Evolutionary conservation across 1,284 basidiomycete species (phyloP), one percentile per base, ranked within the genome.

Genomic region (Ceraceosorus bombacis): DNA sequence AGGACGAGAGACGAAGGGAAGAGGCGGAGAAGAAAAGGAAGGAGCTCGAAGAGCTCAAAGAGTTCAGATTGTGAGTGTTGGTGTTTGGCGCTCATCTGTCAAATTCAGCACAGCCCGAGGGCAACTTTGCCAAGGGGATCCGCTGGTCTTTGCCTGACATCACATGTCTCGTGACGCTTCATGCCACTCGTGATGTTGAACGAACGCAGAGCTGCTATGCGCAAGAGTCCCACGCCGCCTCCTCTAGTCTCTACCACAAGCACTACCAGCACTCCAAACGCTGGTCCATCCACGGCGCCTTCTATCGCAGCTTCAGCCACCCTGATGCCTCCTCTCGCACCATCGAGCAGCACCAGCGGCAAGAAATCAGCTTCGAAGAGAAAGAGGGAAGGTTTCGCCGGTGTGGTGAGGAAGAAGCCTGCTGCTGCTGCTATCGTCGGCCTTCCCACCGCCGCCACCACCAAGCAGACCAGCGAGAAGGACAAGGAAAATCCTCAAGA

Each of bases 1-100:
- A 50, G 4, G 50, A 37, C 1, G 58, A 63, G 27, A 64, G 61
- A 43, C 53, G 54, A n/a, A 50, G 54, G 1, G 61, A 67, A 27
- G 68, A 69, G 38, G 12, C 41, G 37, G 46, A 58, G 6, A 64
- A 58, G 56, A 37, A 40, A 38, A 13, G 38, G 8, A 57, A 63
- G 49, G 71, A 73, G 43, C 39, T 76, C 41, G 55, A 71, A 40
- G 41, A 13, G 43, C 43, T 46, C 10, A 46, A 46, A 10, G 10
- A 1, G 13, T 76, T 76, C 50, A 58, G 68, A 40, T 60, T 50
- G 65, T 65, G n/a, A 46, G 63, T 62, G 0, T 3, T 3, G 46
- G n/a, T n/a, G 12, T 6, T 49, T 15, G 1, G 43, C 27, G 43
- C 43, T 10, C 43, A 10, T 10, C 2, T 46, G 10, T 46, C 43